Evolutionary conservation across 2,329 filamentous ascomycete species (phyloP), one percentile per base, ranked within the genome.

Genomic region (Aspergillus tanneri): DNA sequence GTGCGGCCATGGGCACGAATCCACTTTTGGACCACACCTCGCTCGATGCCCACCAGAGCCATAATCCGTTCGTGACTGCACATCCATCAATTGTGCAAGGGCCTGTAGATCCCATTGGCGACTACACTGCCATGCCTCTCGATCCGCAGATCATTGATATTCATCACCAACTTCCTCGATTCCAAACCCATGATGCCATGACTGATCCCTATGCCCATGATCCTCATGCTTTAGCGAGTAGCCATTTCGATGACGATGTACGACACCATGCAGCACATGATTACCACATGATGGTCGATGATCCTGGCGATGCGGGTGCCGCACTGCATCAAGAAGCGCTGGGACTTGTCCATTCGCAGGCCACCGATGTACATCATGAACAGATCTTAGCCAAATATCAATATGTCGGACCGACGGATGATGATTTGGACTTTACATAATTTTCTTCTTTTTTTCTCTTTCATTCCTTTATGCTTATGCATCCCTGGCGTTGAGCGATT

Each of bases 121-220:
- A 70, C 24, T 75, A 73, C 47, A 66, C 74, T 50, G 72, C 78
- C 34, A 72, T 84, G 65, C 80, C 81, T 2, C 73, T 83, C 34
- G 82, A 85, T 50, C 81, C 82, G 2, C 80, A 81, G 28, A 81
- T 85, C 39, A 83, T 84, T 54, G 75, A 77, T 53, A 67, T 77
- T 22, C 69, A 75, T 36, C 64, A 72, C 25, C 72, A 75, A 43
- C 62, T 76, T 3, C 61, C 69, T 24, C 61, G 69, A 16, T 72
- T 70, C 38, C 69, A 69, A 43, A 61, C 69, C 18, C 69, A 72
- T 39, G 67, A 66, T 41, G 54, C 61, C 28, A 69, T 72, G 48
- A 25, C 55, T 8, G 62, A 68, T 44, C 64, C 64, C 1, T 72
- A 70, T 48, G 57, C 60, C 3, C 64, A 67, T 16, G 58, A 57